Evolutionary conservation across 768 basidiomycete species (phyloP).

Genomic region (Lepiota brunneoincarnata): DNA sequence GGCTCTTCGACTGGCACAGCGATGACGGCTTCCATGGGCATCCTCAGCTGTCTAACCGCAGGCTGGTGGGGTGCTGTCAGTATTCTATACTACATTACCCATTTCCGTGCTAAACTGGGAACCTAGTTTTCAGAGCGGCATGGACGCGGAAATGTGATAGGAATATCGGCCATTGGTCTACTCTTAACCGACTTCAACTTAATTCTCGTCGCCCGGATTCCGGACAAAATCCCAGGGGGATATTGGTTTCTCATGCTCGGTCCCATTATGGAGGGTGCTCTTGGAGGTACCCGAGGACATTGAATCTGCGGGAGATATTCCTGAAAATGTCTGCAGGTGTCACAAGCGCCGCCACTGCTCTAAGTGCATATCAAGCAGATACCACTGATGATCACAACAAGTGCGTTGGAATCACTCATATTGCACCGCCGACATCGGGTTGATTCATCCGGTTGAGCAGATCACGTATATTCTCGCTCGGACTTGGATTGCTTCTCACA

Average conservation of each 20-base stretch:
- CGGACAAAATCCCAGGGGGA: slow-evolving; percentile 66
- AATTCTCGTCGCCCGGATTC: slow-evolving; percentile 60
- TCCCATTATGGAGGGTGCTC: slow-evolving; percentile 62
- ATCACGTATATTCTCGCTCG: slow-evolving; percentile 62
- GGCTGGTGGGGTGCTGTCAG: slow-evolving; percentile 86
- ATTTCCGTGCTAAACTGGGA: slow-evolving; percentile 13
- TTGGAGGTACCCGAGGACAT: slow-evolving; percentile 55
- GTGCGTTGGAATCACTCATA: slow-evolving; percentile 27
- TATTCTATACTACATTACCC: slow-evolving; percentile 8
- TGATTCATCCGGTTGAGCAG: slow-evolving; percentile 28
- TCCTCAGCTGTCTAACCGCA: slow-evolving; percentile 74
- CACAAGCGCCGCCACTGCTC: slow-evolving; percentile 45
- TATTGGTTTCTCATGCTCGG: slow-evolving; percentile 80
- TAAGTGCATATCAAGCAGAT: slow-evolving; percentile 71
- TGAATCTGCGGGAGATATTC: background rate
- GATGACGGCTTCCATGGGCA: slow-evolving; percentile 62
- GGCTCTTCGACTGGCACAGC: slow-evolving; percentile 31
- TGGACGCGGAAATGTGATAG: slow-evolving; percentile 67
- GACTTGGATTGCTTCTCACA: slow-evolving; percentile 62
- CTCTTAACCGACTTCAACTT: slow-evolving; percentile 64
- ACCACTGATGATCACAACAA: slow-evolving; percentile 52
- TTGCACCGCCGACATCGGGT: background rate
- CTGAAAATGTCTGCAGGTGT: slow-evolving; percentile 37
- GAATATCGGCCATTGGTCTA: slow-evolving; percentile 55
- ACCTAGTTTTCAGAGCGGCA: slow-evolving; percentile 70